A percentile compares a stretch with the other conserved stretches of the same genome.
These are phyloP conservation scores for Hypericum androsaemum DNA, from an alignment of 345 rosid genomes.

Conservation along the genomic window DNA sequence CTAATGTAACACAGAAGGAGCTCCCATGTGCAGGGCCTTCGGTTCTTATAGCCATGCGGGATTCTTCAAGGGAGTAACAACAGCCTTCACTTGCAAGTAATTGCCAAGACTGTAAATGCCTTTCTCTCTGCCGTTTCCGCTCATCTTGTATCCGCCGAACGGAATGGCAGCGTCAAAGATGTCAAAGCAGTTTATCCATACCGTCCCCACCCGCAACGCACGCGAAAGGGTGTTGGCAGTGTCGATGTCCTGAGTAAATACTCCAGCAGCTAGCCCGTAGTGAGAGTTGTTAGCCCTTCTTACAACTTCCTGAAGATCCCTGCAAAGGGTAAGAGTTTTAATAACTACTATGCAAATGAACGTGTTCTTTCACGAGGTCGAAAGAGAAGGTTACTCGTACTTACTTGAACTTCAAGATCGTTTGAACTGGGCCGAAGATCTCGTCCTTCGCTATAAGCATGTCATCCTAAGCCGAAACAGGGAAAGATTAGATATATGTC, in stretches of 20 bases:
- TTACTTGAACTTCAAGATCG: constrained; percentile 85
- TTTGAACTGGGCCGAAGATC: constrained; percentile 92
- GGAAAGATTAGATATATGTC: background rate
- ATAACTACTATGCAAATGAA: background rate
- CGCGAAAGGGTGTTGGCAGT: constrained; percentile 64
- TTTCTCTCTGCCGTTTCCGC: constrained; percentile 86
- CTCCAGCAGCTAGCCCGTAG: constrained; percentile 82
- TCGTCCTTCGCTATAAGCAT: constrained; percentile 87
- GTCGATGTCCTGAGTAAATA: constrained; percentile 66
- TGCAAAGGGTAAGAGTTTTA: constrained; percentile 14
- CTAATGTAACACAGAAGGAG: background rate
- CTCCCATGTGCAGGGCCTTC: background rate
- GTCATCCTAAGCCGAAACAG: constrained; percentile 45
- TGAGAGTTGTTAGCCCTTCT: constrained; percentile 45
- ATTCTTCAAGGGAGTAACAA: constrained; percentile 67
- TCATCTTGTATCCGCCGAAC: constrained; percentile 93
- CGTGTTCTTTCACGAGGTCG: background rate
- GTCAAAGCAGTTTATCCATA: constrained; percentile 83
- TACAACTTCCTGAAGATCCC: constrained; percentile 67
- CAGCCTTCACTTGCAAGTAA: constrained; percentile 93
- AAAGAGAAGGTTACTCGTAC: constrained; percentile 8
- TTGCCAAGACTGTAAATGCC: constrained; percentile 61
- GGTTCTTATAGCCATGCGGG: constrained; percentile 69
- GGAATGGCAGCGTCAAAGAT: constrained; percentile 73
- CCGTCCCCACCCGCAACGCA: constrained; percentile 58